These are phyloP conservation scores for Pleurotus platypus DNA, from an alignment of 768 basidiomycete species.

Conservation along the genomic window DNA sequence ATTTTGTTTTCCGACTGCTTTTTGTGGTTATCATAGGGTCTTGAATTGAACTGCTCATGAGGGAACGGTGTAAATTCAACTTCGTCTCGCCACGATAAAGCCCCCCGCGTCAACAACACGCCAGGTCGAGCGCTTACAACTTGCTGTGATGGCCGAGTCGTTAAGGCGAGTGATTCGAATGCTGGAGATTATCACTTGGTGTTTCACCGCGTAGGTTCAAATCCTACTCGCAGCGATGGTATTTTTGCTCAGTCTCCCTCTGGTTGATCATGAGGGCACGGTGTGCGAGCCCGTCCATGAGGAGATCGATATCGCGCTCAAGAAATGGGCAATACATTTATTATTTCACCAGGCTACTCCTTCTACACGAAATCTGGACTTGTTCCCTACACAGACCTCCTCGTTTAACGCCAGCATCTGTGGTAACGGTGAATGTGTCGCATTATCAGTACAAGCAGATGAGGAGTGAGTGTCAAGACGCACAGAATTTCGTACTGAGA, in stretches of 20 bases:
- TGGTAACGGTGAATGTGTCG: not conserved
- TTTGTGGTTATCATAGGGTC: too few species aligned
- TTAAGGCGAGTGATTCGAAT: slow-evolving; percentile 93
- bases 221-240: slow-evolving; percentile 78
- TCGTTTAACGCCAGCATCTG: slow-evolving; percentile 1
- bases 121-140: not conserved
- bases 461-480: slow-evolving; percentile 15
- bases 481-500: slow-evolving; percentile 47
- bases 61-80: too few species aligned
- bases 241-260: too few species aligned
- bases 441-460: not conserved
- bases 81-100: too few species aligned
- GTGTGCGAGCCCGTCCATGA: too few species aligned
- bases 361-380: too few species aligned
- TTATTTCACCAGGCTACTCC: not conserved
- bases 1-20: too few species aligned
- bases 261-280: too few species aligned
- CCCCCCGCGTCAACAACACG: too few species aligned
- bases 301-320: too few species aligned
- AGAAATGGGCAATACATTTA: slow-evolving; percentile 32
- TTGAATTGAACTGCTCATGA: too few species aligned
- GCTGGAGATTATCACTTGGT: slow-evolving; percentile 62
- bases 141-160: slow-evolving; percentile 79
- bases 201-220: slow-evolving; percentile 89
- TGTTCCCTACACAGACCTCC: too few species aligned